Evolutionary conservation across 169 alveolate species (phyloP).

Genomic region (Toxoplasma gondii): DNA sequence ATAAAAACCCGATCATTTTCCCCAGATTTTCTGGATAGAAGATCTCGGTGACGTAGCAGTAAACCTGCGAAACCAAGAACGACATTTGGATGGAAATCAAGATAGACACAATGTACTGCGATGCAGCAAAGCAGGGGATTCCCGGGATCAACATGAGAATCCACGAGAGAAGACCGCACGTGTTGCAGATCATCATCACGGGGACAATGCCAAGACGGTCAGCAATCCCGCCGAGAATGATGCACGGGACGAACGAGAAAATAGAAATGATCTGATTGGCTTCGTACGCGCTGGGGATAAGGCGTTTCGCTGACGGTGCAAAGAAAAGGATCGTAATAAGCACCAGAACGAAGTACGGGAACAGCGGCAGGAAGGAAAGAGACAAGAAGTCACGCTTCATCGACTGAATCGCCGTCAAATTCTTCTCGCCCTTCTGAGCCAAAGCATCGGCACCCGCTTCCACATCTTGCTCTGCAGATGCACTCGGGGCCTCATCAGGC

Average conservation of each 20-base stretch:
- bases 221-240: not conserved
- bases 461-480: not conserved
- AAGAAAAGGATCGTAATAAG: constrained; percentile 1
- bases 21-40: constrained; percentile 42
- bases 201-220: constrained; percentile 37
- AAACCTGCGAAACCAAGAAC: constrained; percentile 41
- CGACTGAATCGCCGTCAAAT: not conserved
- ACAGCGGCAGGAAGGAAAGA: constrained; percentile 26
- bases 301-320: constrained; percentile 26
- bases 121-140: not conserved
- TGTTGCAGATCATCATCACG: constrained; percentile 31
- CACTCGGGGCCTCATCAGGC: not conserved
- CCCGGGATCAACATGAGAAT: constrained; percentile 63
- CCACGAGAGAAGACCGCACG: constrained; percentile 32
- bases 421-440: not conserved
- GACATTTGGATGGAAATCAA: constrained; percentile 38
- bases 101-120: constrained; percentile 29
- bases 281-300: constrained; percentile 43
- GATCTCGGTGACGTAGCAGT: constrained; percentile 34
- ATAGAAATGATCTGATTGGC: constrained; percentile 28
- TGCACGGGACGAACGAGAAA: constrained; percentile 43
- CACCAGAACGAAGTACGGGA: constrained; percentile 19
- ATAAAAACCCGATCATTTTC: constrained; percentile 41
- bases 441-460: not conserved
- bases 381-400: constrained; percentile 15